Base-by-base conservation (phyloP, 2,329 filamentous ascomycete species). In the Grosmannia serpens region DNA sequence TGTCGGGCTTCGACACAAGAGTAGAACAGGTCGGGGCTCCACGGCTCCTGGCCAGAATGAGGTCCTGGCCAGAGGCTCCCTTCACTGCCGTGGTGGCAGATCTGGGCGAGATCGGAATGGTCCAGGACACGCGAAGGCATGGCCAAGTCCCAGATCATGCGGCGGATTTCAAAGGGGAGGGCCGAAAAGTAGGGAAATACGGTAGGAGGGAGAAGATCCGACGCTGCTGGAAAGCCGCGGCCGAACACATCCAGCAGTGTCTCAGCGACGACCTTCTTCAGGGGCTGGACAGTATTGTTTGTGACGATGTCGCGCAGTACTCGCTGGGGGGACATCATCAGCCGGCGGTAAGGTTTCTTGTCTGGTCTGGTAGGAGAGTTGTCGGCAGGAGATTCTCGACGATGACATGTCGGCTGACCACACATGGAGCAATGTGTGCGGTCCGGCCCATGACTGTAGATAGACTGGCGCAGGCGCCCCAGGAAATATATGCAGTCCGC, bases 301-400 rank as follows among this genome's bases (percentile, higher is more conserved):
- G 59, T 61, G 51, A 64, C 10, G 6, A 64, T 38, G 49, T 64
- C 61, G n/a, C 62, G 61, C 4, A 64, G 58, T 20, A 63, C 62
- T 2, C 59, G 61, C 24, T 56, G 29, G 1, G 62, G 62, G 6
- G 60, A 53, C 58, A 62, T 59, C 47, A 52, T 60, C 29, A 31
- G 11, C 4, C 20, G 9, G 2, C 15, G 31, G 52, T 58, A 41
- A 22, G 17, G 27, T 2, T 26, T 26, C 8, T 24, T n/a, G 13
- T 35, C 20, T 17, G 10, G 31, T 4, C 9, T 1, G 8, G n/a
- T 15, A 2, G 26, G 24, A 2, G 3, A 2, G 7, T 17, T 51
- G 49, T 29, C 20, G 35, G 17, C 22, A 24, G 33, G 2, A 1
- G 4, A 10, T 10, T 49, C 15, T 26, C 24, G 22, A 2, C 31